A percentile compares a stretch with the other conserved stretches of the same genome.
phyloP scores from a whole-genome alignment of 371 early-diverging fungal genomes.

The Capillidium rhysosporum region DNA sequence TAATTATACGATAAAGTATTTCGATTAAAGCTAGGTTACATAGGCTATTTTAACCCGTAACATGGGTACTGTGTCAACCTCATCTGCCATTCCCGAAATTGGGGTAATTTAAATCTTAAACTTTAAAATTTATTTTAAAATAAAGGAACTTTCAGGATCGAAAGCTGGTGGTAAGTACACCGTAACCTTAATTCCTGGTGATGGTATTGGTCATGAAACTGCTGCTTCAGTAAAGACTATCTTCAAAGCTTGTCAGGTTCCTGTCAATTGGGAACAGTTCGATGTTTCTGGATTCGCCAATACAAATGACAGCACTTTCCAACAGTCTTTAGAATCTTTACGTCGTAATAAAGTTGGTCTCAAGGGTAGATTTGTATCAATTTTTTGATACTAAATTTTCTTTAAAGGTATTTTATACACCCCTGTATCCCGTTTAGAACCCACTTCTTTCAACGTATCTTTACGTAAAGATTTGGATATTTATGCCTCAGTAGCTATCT shows the following conservation, averaged over 20 bases:
- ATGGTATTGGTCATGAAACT: conserved; percentile 90
- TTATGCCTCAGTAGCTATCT: conserved; percentile 73
- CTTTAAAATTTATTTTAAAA: not conserved
- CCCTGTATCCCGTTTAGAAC: conserved; percentile 65
- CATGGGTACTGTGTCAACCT: not conserved
- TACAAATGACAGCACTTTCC: conserved; percentile 43
- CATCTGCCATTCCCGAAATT: not conserved
- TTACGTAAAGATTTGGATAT: conserved; percentile 93
- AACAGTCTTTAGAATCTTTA: conserved; percentile 75
- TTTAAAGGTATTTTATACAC: conserved; percentile 63
- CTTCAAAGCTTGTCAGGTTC: conserved; percentile 78
- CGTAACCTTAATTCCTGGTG: conserved; percentile 93
- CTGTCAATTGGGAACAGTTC: conserved; percentile 87
- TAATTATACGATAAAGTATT: not conserved
- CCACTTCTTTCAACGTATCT: conserved; percentile 82
- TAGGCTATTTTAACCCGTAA: not conserved
- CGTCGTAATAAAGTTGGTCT: conserved; percentile 87
- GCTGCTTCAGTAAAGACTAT: conserved; percentile 76
- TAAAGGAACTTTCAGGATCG: conserved; percentile 10
- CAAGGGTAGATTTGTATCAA: conserved; percentile 54
- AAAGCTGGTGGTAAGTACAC: conserved; percentile 81
- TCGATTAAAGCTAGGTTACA: not conserved
- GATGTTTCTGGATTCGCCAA: conserved; percentile 76
- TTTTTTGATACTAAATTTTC: not conserved
- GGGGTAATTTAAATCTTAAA: not conserved